Conservation (phyloP, 2,329 filamentous ascomycete genomes). For the Epichloe coenophiala region DNA sequence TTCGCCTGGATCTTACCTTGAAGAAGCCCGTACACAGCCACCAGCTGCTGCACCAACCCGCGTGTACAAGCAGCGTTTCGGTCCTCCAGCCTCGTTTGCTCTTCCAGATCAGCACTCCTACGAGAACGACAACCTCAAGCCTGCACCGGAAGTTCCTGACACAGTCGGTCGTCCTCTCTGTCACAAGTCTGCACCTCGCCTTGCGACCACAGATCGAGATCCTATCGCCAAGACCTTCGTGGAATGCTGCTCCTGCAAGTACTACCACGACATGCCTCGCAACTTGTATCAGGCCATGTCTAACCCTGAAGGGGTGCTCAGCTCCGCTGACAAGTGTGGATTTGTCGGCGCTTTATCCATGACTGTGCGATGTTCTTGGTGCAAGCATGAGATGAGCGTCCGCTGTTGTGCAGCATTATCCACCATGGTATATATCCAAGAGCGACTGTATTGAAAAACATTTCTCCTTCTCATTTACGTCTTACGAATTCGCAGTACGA, state of each 20-base stretch:
- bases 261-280: constrained; percentile 52
- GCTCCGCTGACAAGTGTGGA: constrained; percentile 32
- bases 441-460: constrained; percentile 37
- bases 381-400: constrained; percentile 55
- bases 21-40: constrained; percentile 10
- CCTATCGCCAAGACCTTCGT: constrained; percentile 50
- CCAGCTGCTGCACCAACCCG: constrained; percentile 6
- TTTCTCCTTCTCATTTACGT: background rate
- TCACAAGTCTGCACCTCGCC: constrained; percentile 3
- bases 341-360: constrained; percentile 45
- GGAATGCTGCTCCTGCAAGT: constrained; percentile 50
- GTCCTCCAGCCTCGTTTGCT: constrained; percentile 10
- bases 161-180: constrained; percentile 4
- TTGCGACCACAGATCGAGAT: constrained; percentile 14
- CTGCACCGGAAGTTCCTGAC: background rate
- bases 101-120: constrained; percentile 2
- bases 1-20: constrained; percentile 9
- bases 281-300: constrained; percentile 53
- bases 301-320: constrained; percentile 40
- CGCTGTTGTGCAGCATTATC: constrained; percentile 56
- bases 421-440: constrained; percentile 51
- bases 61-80: constrained; percentile 7
- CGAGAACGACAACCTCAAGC: background rate
- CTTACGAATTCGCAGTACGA: background rate
- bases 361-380: constrained; percentile 58